A percentile compares a stretch with the other conserved stretches of the same genome.
Conservation (phyloP, 2,329 filamentous ascomycete species). For the Coniella vitis region DNA sequence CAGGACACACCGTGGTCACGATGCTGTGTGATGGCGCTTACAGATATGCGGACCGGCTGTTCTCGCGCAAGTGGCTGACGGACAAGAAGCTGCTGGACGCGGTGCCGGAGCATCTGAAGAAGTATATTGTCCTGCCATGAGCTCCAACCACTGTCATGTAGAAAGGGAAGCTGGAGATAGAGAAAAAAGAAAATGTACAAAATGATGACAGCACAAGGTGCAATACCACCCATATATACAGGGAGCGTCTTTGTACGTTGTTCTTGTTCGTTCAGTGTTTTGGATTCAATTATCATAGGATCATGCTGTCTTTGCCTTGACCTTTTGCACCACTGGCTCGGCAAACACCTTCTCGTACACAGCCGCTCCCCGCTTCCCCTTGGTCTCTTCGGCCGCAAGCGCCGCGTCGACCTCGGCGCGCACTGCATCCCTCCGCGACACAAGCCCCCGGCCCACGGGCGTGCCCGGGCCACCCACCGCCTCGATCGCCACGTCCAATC, state of each 20-base stretch:
- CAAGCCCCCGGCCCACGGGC: conserved; percentile 30
- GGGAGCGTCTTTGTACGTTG: background rate
- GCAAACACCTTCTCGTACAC: conserved; percentile 29
- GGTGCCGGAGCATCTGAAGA: conserved; percentile 78
- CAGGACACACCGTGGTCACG: conserved; percentile 86
- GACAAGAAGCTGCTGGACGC: conserved; percentile 76
- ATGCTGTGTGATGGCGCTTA: conserved; percentile 96
- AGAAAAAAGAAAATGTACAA: conserved; percentile 7
- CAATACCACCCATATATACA: too few species aligned
- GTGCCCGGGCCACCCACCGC: conserved; percentile 20
- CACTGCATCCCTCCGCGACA: conserved; percentile 16
- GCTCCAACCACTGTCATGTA: too few species aligned
- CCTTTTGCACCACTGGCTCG: conserved; percentile 7
- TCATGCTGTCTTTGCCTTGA: conserved; percentile 1
- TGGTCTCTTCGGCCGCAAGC: conserved; percentile 14
- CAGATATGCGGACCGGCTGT: conserved; percentile 87
- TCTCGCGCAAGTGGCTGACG: conserved; percentile 84
- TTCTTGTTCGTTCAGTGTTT: conserved; percentile 7
- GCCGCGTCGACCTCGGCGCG: conserved; percentile 22
- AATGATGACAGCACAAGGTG: background rate
- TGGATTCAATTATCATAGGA: background rate
- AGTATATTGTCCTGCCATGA: conserved; percentile 88
- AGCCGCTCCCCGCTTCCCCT: conserved; percentile 15
- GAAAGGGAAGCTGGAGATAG: conserved; percentile 2
- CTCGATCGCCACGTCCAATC: conserved; percentile 37